Conservation (phyloP, 2,329 filamentous ascomycete species). For the Aspergillus vadensis region DNA sequence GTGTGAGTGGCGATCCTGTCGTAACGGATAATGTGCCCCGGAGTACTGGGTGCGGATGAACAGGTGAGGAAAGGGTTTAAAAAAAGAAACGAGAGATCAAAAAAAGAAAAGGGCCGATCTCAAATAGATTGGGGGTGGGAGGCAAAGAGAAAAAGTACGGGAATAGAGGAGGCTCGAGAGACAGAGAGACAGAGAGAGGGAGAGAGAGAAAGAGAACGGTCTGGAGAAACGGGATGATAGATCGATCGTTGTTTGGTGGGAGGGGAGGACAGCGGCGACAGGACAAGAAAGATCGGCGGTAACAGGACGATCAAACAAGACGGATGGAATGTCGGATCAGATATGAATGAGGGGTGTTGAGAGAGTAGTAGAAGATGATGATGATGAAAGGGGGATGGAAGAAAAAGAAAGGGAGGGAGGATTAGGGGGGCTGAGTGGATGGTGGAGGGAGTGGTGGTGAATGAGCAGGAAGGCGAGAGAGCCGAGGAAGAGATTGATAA, state of each 20-base stretch:
- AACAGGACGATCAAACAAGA: constrained; percentile 19
- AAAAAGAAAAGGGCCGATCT: constrained; percentile 6
- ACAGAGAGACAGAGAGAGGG: neutral
- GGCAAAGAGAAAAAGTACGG: constrained; percentile 11
- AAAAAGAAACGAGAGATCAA: constrained; percentile 3
- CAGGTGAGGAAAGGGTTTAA: constrained; percentile 17
- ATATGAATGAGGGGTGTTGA: constrained; percentile 23
- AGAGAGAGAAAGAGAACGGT: constrained; percentile 4
- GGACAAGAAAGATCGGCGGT: constrained; percentile 20
- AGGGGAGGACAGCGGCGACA: constrained; percentile 1
- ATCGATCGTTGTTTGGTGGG: constrained; percentile 7
- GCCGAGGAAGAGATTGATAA: constrained; percentile 7
- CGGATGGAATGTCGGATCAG: constrained; percentile 24
- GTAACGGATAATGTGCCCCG: constrained; percentile 8
- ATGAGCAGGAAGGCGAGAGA: constrained; percentile 9
- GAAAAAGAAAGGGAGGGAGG: neutral
- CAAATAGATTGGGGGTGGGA: neutral
- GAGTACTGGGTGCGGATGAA: constrained; percentile 11
- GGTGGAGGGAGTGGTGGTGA: neutral
- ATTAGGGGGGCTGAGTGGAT: neutral
- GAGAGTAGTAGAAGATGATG: neutral
- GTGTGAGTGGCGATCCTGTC: constrained; percentile 19
- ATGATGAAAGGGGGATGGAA: neutral
- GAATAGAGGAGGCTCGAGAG: constrained; percentile 3
- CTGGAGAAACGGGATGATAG: constrained; percentile 14